Conservation (phyloP, 2,329 filamentous ascomycete species). For the Colletotrichum liaoningense region DNA sequence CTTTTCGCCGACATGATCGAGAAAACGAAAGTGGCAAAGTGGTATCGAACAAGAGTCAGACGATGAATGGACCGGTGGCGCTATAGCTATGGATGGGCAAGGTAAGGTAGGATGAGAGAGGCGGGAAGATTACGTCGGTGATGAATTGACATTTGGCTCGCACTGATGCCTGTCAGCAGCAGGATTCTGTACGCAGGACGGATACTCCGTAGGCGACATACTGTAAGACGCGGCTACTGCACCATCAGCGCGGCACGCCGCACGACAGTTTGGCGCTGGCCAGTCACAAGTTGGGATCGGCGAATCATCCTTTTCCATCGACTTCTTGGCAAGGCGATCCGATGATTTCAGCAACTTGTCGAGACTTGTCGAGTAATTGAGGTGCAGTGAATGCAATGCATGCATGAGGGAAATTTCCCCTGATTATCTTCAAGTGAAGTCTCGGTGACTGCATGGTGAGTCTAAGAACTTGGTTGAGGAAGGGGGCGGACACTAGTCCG, state of each 20-base stretch:
- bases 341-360: background rate
- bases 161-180: background rate
- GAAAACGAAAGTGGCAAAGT: background rate
- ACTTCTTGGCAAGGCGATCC: conserved; percentile 6
- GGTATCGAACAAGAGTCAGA: background rate
- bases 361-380: conserved; percentile 14
- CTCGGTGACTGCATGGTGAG: conserved; percentile 20
- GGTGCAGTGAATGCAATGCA: background rate
- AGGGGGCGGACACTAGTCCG: background rate
- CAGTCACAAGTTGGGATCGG: background rate
- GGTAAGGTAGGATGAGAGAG: background rate
- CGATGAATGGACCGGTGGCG: background rate
- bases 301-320: background rate
- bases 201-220: background rate
- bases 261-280: conserved; percentile 2
- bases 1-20: conserved; percentile 28
- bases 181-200: background rate
- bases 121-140: background rate
- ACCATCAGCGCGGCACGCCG: conserved; percentile 19
- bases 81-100: background rate
- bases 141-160: background rate
- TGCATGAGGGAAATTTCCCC: background rate
- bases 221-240: conserved; percentile 10
- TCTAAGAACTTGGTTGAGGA: background rate
- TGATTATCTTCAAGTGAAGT: background rate